Evolutionary conservation across 805 yeast species (phyloP).

Genomic region (Cyberlindnera subsufficiens): DNA sequence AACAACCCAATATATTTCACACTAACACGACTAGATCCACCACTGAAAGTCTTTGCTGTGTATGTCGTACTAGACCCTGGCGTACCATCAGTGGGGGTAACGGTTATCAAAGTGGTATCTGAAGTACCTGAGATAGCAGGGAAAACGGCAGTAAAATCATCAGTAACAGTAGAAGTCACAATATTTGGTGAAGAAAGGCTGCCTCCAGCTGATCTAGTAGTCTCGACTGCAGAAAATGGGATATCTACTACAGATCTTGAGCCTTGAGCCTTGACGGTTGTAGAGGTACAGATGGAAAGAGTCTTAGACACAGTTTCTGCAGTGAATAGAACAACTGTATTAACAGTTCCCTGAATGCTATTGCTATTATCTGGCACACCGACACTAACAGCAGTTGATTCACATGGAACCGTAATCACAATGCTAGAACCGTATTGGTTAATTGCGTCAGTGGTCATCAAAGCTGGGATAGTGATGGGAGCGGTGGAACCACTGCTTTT

Average conservation of each 20-base stretch:
- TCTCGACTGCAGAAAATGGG: not conserved
- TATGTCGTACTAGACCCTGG: not conserved
- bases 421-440: too few species aligned
- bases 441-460: too few species aligned
- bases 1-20: not conserved
- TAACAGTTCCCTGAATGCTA: not conserved
- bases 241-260: not conserved
- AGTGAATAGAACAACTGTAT: too few species aligned
- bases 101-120: not conserved
- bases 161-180: not conserved
- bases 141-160: not conserved
- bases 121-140: not conserved
- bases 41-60: constrained; percentile 1
- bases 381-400: not conserved
- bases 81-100: not conserved
- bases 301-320: too few species aligned
- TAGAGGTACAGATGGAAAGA: too few species aligned
- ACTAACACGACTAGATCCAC: not conserved
- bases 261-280: not conserved
- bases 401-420: too few species aligned
- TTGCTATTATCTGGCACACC: not conserved
- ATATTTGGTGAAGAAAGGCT: not conserved
- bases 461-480: too few species aligned
- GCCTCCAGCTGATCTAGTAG: not conserved
- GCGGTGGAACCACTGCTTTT: too few species aligned